A percentile compares a stretch with the other conserved stretches of the same genome.
Evolutionary conservation across 352 stramenopile genomes (phyloP).

Genomic region (Pythium biforme): DNA sequence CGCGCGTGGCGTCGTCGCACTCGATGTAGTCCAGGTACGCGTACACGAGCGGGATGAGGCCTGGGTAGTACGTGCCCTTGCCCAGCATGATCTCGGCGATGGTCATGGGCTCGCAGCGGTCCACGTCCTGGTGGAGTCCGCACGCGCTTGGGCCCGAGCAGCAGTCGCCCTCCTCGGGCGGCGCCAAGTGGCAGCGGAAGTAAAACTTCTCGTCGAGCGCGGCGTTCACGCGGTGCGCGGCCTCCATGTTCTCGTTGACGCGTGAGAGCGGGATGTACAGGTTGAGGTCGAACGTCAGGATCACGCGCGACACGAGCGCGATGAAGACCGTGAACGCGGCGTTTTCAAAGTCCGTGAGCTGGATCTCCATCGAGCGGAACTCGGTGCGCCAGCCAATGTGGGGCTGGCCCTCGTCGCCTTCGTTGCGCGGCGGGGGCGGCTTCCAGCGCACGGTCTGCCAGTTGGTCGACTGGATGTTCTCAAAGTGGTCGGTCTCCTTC

Average conservation of each 20-base stretch:
- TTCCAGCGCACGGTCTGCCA: slow-evolving; percentile 99
- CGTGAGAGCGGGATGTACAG: slow-evolving; percentile 99
- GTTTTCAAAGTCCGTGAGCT: slow-evolving; percentile 99
- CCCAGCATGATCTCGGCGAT: slow-evolving; percentile 96
- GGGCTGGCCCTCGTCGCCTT: slow-evolving; percentile 29
- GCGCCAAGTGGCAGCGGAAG: slow-evolving; percentile 95
- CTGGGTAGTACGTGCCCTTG: slow-evolving; percentile 96
- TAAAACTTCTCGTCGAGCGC: slow-evolving; percentile 96
- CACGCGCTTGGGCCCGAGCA: slow-evolving; percentile 25
- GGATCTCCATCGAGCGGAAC: slow-evolving; percentile 99
- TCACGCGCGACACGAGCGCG: slow-evolving; percentile 96
- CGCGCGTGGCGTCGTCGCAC: slow-evolving; percentile 91
- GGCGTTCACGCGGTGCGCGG: slow-evolving; percentile 95
- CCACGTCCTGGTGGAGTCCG: slow-evolving; percentile 56
- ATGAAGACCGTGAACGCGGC: slow-evolving; percentile 99
- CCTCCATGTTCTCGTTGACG: slow-evolving; percentile 99
- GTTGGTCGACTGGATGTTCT: slow-evolving; percentile 99
- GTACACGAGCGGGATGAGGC: slow-evolving; percentile 95
- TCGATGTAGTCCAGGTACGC: slow-evolving; percentile 98
- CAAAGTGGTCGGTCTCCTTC: slow-evolving; percentile 94
- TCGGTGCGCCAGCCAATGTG: slow-evolving; percentile 88
- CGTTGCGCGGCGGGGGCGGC: slow-evolving; percentile 89
- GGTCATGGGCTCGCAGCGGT: slow-evolving; percentile 94
- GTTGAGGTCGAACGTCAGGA: slow-evolving; percentile 99
- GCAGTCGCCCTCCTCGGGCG: slow-evolving; percentile 75